phyloP scores from a whole-genome alignment of 495 filamentous ascomycete genomes.

The Cladorrhinum samala region DNA sequence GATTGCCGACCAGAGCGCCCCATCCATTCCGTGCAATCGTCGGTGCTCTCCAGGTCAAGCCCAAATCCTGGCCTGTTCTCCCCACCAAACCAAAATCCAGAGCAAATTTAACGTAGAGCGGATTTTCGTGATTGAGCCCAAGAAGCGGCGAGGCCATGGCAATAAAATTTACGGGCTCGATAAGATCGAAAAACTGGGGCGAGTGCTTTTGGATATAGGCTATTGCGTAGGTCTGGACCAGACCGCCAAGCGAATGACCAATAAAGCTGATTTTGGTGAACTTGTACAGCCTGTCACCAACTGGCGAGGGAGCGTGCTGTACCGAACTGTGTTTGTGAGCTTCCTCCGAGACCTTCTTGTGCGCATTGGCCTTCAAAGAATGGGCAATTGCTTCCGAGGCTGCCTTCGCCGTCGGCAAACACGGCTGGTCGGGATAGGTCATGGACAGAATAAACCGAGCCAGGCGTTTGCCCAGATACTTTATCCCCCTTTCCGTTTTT shows the following conservation, averaged over 20 bases:
- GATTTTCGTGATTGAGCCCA: constrained; percentile 94
- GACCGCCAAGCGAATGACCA: constrained; percentile 84
- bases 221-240: constrained; percentile 91
- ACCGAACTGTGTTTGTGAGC: constrained; percentile 53
- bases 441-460: constrained; percentile 85
- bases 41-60: constrained; percentile 87
- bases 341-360: constrained; percentile 25
- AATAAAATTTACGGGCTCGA: constrained; percentile 89
- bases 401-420: constrained; percentile 60
- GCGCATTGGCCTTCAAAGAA: constrained; percentile 23
- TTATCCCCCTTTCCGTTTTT: constrained; percentile 88
- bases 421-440: constrained; percentile 89
- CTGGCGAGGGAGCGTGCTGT: constrained; percentile 25
- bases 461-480: constrained; percentile 90
- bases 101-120: constrained; percentile 93
- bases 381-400: constrained; percentile 34
- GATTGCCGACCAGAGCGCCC: constrained; percentile 75
- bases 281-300: constrained; percentile 61
- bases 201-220: constrained; percentile 97
- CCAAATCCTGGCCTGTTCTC: constrained; percentile 88
- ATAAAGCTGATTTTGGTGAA: constrained; percentile 96
- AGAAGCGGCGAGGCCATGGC: constrained; percentile 85
- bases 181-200: constrained; percentile 80
- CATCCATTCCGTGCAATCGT: constrained; percentile 78
- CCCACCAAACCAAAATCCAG: constrained; percentile 94